Evolutionary conservation across 352 stramenopile genomes (phyloP), one percentile per base, ranked within the genome.

Genomic region (Globisporangium paroecandrum): DNA sequence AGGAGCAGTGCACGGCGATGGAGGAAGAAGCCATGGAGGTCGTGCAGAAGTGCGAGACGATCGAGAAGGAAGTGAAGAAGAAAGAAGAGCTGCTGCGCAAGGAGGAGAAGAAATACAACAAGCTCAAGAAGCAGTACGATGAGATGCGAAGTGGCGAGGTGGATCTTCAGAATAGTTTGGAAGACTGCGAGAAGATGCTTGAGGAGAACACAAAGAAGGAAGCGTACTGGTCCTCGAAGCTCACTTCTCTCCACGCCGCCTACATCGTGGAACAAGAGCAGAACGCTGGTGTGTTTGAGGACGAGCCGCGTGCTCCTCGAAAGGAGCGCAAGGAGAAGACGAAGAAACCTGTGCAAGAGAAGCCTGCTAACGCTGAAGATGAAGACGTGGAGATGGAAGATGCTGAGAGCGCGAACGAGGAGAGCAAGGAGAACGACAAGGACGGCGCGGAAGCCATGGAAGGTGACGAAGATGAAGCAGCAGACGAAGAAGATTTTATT

Each of bases 1-100:
- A 91, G 38, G 72, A 77, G 12, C 92, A 99, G 75, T 91, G 97
- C 60, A 91, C 93, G 59, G 79, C 79, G 5, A 94, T 99, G 65
- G 95, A 99, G 68, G 86, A 98, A 25, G 90, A 97, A 53, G 97
- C 96, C 0, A 79, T 97, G 57, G 83, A 89, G 36, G 92, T 99
- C 41, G 73, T 92, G n/a, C 66, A 96, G 60, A 94, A 91, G 15
- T 98, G 95, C 60, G 96, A 99, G 77, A 64, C 79, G 38, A 90
- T 97, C 6, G 89, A 98, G 75, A 78, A 91, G 55, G 73, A 96
- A 13, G 87, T 98, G 25, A 87, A 89, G 18, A 79, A 86, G 24
- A 98, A 98, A 68, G 75, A 93, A 36, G 83, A 89, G 47, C 83
- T 90, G 24, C 72, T 93, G 20, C 78, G 87, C 3, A 90, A 90